These are phyloP conservation scores for Xylariaceae sp. DNA, from an alignment of 2,329 filamentous ascomycete genomes.

Conservation along the genomic window DNA sequence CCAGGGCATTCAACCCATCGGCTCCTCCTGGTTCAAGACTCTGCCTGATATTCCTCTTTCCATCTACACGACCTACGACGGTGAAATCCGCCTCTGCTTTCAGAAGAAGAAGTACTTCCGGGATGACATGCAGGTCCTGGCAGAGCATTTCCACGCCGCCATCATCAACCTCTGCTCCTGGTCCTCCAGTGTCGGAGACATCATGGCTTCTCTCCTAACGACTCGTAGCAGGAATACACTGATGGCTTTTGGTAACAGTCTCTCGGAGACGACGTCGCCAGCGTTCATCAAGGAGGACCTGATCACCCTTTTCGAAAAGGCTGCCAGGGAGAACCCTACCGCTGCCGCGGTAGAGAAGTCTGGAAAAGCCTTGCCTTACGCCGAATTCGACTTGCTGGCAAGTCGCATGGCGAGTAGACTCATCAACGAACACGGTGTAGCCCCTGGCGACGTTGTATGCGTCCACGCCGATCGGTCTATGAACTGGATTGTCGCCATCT, in stretches of 20 bases:
- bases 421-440: not conserved
- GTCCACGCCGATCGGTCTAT: not conserved
- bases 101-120: not conserved
- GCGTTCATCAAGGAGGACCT: constrained; percentile 1
- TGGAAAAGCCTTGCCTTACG: not conserved
- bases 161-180: not conserved
- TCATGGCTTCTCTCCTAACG: not conserved
- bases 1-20: not conserved
- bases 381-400: not conserved
- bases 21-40: not conserved
- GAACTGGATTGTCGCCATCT: constrained; percentile 1
- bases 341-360: not conserved
- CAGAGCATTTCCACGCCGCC: not conserved
- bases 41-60: not conserved
- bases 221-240: not conserved
- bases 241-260: not conserved
- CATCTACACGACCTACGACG: not conserved
- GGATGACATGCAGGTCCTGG: not conserved
- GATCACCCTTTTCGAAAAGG: not conserved
- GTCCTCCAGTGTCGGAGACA: not conserved
- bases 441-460: not conserved
- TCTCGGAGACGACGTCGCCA: not conserved
- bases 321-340: not conserved
- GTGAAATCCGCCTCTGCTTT: not conserved
- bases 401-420: not conserved